Conservation (phyloP, 1,284 basidiomycete genomes). For the Trametes polyzona region DNA sequence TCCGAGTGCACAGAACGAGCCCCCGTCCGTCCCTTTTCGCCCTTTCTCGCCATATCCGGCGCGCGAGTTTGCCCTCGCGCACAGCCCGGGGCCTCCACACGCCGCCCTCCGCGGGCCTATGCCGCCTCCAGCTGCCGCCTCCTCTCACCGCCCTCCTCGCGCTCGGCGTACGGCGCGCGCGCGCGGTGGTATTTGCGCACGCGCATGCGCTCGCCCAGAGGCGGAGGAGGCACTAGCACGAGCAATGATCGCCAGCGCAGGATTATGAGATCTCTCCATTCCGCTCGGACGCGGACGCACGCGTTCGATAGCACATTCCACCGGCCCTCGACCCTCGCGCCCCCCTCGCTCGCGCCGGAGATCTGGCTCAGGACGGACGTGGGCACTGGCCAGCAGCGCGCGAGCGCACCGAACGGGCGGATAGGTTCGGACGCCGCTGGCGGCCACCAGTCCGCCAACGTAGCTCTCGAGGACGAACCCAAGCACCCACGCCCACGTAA, state of each 20-base stretch:
- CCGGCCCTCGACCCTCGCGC: not conserved
- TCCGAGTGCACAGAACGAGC: not conserved
- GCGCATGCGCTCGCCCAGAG: not conserved
- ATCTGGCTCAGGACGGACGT: not conserved
- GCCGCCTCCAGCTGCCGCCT: no score
- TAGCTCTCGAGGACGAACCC: not conserved
- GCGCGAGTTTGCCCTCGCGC: not conserved
- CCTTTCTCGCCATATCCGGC: not conserved
- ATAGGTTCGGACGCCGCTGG: not conserved
- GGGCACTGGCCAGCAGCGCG: not conserved
- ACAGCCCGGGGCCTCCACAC: not conserved
- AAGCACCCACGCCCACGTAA: not conserved
- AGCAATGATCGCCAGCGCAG: not conserved
- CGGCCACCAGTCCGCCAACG: not conserved
- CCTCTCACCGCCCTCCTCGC: not conserved
- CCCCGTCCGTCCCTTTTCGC: not conserved
- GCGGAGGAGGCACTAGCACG: not conserved
- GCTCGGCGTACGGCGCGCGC: not conserved
- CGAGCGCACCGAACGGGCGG: not conserved
- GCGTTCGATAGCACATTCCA: conserved; percentile 1
- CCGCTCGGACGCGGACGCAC: conserved; percentile 6
- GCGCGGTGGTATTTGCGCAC: not conserved
- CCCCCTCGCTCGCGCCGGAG: not conserved
- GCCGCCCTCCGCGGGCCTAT: no score
- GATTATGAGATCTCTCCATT: conserved; percentile 7